phyloP scores from a whole-genome alignment of 2,329 filamentous ascomycete species.

The Sporothrix phasma region DNA sequence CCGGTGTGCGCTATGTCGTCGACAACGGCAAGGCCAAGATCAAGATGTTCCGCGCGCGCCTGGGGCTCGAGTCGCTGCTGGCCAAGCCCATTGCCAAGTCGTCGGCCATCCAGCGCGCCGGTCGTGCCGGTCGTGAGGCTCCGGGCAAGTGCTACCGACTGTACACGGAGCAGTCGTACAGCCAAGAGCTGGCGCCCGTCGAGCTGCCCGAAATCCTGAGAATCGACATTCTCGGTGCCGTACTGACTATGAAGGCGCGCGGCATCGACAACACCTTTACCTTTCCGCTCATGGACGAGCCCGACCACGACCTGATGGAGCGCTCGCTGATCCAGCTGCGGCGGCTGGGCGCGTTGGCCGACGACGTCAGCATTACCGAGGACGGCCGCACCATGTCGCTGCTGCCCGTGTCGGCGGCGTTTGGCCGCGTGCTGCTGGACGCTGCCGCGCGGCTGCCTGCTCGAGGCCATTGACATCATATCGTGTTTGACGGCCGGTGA shows the following conservation, averaged over 20 bases:
- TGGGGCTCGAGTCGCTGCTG: constrained; percentile 84
- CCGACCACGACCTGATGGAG: constrained; percentile 66
- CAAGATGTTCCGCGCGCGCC: constrained; percentile 74
- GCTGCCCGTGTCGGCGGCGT: constrained; percentile 70
- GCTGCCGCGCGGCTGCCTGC: constrained; percentile 64
- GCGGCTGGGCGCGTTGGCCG: constrained; percentile 64
- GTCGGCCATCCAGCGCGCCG: constrained; percentile 81
- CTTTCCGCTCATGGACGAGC: constrained; percentile 80
- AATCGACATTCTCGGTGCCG: constrained; percentile 75
- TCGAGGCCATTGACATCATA: constrained; percentile 79
- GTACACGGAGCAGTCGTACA: constrained; percentile 73
- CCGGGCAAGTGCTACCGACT: constrained; percentile 82
- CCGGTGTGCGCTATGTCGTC: constrained; percentile 82
- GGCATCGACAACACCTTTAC: constrained; percentile 70
- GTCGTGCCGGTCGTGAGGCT: constrained; percentile 86
- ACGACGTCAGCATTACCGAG: constrained; percentile 62
- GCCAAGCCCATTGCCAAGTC: constrained; percentile 88
- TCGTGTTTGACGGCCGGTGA: constrained; percentile 53
- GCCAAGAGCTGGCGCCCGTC: constrained; percentile 52
- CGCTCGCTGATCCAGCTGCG: constrained; percentile 74
- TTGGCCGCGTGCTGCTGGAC: constrained; percentile 74
- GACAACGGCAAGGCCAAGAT: constrained; percentile 92
- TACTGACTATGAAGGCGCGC: constrained; percentile 88
- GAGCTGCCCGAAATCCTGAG: constrained; percentile 84
- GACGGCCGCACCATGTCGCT: constrained; percentile 68